Conservation (phyloP, 75 land plant species). For the Isoetes taiwanensis region DNA sequence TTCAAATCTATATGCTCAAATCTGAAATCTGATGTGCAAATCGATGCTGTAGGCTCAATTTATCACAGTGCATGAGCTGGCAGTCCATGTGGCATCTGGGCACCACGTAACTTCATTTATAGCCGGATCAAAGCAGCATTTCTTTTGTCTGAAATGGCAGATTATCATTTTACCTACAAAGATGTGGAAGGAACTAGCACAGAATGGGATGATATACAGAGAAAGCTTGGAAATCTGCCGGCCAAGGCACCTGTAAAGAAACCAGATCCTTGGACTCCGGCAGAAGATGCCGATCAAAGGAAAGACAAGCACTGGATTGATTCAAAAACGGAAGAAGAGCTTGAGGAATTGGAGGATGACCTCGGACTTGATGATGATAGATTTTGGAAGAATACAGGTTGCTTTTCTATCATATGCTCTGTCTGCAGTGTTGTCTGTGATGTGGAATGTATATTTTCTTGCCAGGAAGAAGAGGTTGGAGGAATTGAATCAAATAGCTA, state of each 20-base stretch:
- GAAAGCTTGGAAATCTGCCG: conserved; percentile 79
- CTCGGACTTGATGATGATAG: conserved; percentile 62
- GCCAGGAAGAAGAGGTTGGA: conserved; percentile 73
- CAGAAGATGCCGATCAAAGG: conserved; percentile 18
- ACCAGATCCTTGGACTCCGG: conserved; percentile 59
- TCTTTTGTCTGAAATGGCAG: conserved; percentile 56
- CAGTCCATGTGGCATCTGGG: too few species aligned
- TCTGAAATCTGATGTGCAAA: too few species aligned
- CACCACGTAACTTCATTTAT: too few species aligned
- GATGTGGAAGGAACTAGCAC: conserved; percentile 90
- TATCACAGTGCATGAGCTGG: too few species aligned
- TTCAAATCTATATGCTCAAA: too few species aligned
- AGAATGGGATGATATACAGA: conserved; percentile 90
- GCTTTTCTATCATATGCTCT: background rate
- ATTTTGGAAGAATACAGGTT: conserved; percentile 89
- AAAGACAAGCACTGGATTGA: conserved; percentile 71
- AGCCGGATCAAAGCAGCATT: too few species aligned
- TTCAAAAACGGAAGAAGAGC: conserved; percentile 55
- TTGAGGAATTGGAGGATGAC: conserved; percentile 82
- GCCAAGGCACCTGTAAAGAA: conserved; percentile 63
- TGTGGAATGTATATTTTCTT: background rate
- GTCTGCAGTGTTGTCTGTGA: background rate
- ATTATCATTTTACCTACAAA: conserved; percentile 88
- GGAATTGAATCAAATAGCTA: conserved; percentile 59
- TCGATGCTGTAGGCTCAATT: too few species aligned